Base-by-base conservation (phyloP, 495 filamentous ascomycete genomes). In the Penicillium lividum region DNA sequence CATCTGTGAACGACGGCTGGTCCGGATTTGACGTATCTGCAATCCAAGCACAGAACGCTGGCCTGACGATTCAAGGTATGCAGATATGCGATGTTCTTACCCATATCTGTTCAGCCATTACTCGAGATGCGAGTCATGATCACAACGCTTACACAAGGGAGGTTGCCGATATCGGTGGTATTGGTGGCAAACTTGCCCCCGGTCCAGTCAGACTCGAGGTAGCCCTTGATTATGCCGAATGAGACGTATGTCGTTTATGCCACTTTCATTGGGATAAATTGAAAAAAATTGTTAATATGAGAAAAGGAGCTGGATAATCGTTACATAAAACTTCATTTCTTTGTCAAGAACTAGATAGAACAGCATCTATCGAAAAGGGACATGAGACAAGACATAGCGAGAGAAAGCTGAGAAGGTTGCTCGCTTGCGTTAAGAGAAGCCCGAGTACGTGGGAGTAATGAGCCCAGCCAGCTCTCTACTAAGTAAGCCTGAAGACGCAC, bases 21-120 rank as follows among this genome's bases (percentile, higher is more conserved):
- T 75, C 72, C 51, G 75, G 75, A 22, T 77, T 75, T 44, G 75
- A 77, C 54, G 75, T 77, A 46, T 75, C 72, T 16, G 69, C 64
- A n/a, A 77, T 76, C 49, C 52, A 63, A 29, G 68, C 75, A 13
- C 64, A 75, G 67, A 67, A 66, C 18, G 72, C 70, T 28, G 65
- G 63, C 10, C 42, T 68, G 27, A 43, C 59, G 9, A 61, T 75
- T 29, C 61, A 69, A 67, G 71, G 70, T 16, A 74, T 76, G 71
- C 44, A 66, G 56, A 70, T 74, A 44, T 76, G 73, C 42, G 64
- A 70, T 49, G 57, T 59, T 16, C 58, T 63, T 28, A 53, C 55
- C 30, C 42, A 45, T 10, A 61, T 60, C 47, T 71, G 70, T 67
- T 77, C 73, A 11, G 69, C 62, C 10, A 68, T 76, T 31, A 68